Evolutionary conservation across 257 asterid genomes (phyloP).

Genomic region (Solanum commersonii): DNA sequence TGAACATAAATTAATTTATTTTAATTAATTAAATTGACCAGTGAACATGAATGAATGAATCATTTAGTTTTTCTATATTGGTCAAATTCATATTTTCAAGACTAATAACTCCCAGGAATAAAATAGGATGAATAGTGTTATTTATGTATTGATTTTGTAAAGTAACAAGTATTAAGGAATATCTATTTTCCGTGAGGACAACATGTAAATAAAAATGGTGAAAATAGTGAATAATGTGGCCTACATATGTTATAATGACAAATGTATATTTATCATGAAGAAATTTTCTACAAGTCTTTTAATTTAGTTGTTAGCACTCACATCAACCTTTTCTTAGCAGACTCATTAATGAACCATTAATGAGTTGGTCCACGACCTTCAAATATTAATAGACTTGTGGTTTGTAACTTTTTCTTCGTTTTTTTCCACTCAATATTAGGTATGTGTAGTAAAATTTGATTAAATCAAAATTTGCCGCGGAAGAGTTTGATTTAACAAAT

Average conservation of each 20-base stretch:
- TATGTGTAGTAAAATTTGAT: background rate
- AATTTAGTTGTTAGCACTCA: background rate
- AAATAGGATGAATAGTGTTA: no score
- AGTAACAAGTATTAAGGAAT: no score
- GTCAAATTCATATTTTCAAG: background rate
- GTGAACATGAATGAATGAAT: no score
- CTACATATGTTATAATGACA: background rate
- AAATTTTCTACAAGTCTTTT: background rate
- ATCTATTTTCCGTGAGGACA: no score
- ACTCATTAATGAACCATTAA: background rate
- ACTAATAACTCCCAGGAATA: no score
- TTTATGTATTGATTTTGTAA: no score
- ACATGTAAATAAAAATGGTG: no score
- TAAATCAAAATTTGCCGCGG: fast-evolving
- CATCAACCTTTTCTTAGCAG: background rate
- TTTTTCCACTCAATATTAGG: no score
- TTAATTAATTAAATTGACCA: no score
- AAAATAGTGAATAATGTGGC: background rate
- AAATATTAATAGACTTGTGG: background rate
- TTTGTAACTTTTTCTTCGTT: background rate
- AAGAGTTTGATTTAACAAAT: background rate
- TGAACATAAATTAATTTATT: no score
- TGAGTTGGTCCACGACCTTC: background rate
- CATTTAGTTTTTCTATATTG: no score
- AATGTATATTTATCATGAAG: background rate